Evolutionary conservation across 177 flowering plant species (phyloP).

Genomic region (Vitis hybrid): DNA sequence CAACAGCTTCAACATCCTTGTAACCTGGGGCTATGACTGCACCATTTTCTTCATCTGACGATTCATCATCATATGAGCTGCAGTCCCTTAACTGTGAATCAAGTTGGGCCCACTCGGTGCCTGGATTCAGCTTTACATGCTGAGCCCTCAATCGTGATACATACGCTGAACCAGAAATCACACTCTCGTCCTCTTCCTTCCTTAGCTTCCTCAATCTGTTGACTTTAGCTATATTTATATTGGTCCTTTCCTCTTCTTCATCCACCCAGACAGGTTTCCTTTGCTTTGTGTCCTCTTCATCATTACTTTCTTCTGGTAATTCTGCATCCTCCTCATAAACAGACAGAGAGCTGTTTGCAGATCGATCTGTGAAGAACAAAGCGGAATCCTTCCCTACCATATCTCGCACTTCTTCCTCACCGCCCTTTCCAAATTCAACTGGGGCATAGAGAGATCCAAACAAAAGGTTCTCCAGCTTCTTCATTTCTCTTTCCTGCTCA

Average conservation of each 20-base stretch:
- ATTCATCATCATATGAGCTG: slow-evolving; percentile 45
- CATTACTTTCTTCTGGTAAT: slow-evolving; percentile 18
- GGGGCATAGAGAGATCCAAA: slow-evolving; percentile 73
- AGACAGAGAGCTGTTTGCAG: slow-evolving; percentile 30
- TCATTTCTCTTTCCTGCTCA: slow-evolving; percentile 57
- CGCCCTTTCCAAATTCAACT: slow-evolving; percentile 61
- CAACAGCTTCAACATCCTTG: slow-evolving; percentile 29
- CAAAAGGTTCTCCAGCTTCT: slow-evolving; percentile 60
- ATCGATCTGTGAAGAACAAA: slow-evolving; percentile 47
- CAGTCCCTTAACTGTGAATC: slow-evolving; percentile 27
- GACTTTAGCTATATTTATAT: slow-evolving; percentile 55
- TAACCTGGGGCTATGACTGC: slow-evolving; percentile 32
- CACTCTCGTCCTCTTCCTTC: slow-evolving; percentile 70
- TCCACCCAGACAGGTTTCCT: slow-evolving; percentile 84
- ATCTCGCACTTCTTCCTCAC: slow-evolving; percentile 30
- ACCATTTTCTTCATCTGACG: slow-evolving; percentile 56
- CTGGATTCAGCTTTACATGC: slow-evolving; percentile 74
- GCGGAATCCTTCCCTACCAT: slow-evolving; percentile 26
- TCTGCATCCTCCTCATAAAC: slow-evolving; percentile 38
- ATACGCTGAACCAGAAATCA: slow-evolving; percentile 70
- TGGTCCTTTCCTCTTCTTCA: slow-evolving; percentile 64
- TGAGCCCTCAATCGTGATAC: slow-evolving; percentile 82
- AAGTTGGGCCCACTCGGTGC: slow-evolving; percentile 81
- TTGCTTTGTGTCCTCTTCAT: slow-evolving; percentile 22
- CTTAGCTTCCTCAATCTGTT: slow-evolving; percentile 78